phyloP scores from a whole-genome alignment of 2,329 filamentous ascomycete species.

The Trichoderma arundinaceum region DNA sequence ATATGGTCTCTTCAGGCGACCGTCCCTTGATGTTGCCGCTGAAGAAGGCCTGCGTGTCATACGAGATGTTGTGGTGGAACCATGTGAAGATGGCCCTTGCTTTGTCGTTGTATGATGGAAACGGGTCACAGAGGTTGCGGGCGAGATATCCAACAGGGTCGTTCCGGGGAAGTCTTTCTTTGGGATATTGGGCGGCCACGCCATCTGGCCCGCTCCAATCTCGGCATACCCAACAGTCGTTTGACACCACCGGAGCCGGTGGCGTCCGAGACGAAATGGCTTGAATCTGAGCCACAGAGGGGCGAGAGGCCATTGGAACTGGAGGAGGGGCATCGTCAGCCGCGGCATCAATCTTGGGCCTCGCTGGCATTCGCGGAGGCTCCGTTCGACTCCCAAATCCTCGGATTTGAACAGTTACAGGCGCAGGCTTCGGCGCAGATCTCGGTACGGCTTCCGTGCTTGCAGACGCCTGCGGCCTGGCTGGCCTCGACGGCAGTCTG shows the following conservation, averaged over 20 bases:
- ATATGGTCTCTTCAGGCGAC: constrained; percentile 74
- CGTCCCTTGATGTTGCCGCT: constrained; percentile 68
- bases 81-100: constrained; percentile 92
- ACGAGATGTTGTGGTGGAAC: constrained; percentile 91
- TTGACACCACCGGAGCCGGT: constrained; percentile 38
- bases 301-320: constrained; percentile 58
- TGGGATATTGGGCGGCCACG: constrained; percentile 78
- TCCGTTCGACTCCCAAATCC: constrained; percentile 36
- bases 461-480: constrained; percentile 40
- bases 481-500: constrained; percentile 57
- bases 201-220: constrained; percentile 84
- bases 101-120: constrained; percentile 85
- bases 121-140: constrained; percentile 75
- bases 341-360: constrained; percentile 25
- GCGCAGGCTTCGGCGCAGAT: background rate
- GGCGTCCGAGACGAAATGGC: constrained; percentile 47
- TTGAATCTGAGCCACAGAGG: constrained; percentile 58
- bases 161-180: constrained; percentile 68
- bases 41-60: constrained; percentile 83
- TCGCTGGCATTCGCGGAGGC: constrained; percentile 27
- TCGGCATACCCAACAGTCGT: constrained; percentile 77
- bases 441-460: constrained; percentile 8
- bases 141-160: constrained; percentile 77
- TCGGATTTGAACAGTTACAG: constrained; percentile 33
- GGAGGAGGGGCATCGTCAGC: constrained; percentile 55